Evolutionary conservation across 2,329 filamentous ascomycete genomes (phyloP).

Genomic region (Fusarium verrucosum): DNA sequence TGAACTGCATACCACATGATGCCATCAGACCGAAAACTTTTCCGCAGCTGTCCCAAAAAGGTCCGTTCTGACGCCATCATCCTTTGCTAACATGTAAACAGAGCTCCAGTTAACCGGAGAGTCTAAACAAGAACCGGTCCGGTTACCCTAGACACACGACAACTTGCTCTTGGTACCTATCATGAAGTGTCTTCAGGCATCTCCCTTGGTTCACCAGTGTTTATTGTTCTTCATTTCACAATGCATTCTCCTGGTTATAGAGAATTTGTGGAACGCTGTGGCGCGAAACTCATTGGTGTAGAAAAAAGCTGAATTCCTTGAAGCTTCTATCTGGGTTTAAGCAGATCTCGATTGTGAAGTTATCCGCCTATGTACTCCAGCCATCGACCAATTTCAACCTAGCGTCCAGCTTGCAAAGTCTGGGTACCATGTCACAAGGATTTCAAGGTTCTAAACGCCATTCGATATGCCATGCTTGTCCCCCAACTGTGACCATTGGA

Average conservation of each 20-base stretch:
- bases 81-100: background rate
- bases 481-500: background rate
- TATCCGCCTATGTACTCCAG: background rate
- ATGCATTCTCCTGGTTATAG: accelerated
- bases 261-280: background rate
- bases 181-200: background rate
- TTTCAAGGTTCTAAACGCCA: background rate
- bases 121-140: slow-evolving; percentile 13
- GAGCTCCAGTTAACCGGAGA: slow-evolving; percentile 23
- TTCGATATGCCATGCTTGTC: background rate
- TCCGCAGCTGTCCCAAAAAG: slow-evolving; percentile 18
- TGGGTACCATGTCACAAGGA: slow-evolving; percentile 22
- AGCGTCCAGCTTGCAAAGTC: slow-evolving; percentile 10
- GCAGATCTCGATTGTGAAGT: slow-evolving; percentile 1
- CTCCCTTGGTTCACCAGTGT: background rate
- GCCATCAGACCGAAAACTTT: slow-evolving; percentile 25
- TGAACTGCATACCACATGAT: slow-evolving; percentile 27
- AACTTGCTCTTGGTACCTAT: no score
- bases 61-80: slow-evolving; percentile 44
- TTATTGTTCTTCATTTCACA: background rate
- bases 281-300: background rate
- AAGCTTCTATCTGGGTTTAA: background rate
- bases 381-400: slow-evolving; percentile 8
- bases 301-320: background rate
- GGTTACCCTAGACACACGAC: slow-evolving; percentile 28